Conservation (phyloP, 148 eudicot genomes). For the Pharnaceum exiguum region DNA sequence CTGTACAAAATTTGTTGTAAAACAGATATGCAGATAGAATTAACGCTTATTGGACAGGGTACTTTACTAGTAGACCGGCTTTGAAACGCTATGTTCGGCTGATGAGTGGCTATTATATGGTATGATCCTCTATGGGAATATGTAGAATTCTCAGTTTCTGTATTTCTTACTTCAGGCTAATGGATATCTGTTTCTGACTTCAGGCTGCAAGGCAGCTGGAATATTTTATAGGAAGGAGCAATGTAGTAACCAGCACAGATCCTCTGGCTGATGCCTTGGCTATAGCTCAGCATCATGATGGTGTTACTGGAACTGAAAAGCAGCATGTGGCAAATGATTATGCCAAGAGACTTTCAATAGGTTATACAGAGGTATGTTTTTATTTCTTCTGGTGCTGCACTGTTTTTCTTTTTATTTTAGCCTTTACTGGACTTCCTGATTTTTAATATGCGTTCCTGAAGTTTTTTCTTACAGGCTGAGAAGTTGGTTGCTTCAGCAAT, state of each 20-base stretch:
- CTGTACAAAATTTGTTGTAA: not conserved
- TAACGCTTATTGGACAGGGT: slow-evolving; percentile 96
- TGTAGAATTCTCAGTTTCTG: not conserved
- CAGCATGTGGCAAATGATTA: slow-evolving; percentile 99
- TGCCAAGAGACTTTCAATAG: slow-evolving; percentile 83
- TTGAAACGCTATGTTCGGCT: slow-evolving; percentile 82
- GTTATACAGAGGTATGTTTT: slow-evolving; percentile 62
- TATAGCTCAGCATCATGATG: slow-evolving; percentile 96
- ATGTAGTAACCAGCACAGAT: slow-evolving; percentile 59
- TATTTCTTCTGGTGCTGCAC: slow-evolving; percentile 1
- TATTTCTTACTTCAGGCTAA: not conserved
- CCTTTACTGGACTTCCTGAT: not conserved
- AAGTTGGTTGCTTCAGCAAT: slow-evolving; percentile 67
- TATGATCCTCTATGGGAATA: slow-evolving; percentile 18
- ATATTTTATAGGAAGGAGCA: slow-evolving; percentile 64
- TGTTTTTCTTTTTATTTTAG: not conserved
- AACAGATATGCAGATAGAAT: slow-evolving; percentile 83
- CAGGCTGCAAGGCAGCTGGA: slow-evolving; percentile 97
- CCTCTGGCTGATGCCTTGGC: slow-evolving; percentile 83
- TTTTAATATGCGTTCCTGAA: slow-evolving; percentile 3
- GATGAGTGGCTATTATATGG: slow-evolving; percentile 94
- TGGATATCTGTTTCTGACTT: not conserved
- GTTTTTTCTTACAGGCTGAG: slow-evolving; percentile 58
- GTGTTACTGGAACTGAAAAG: slow-evolving; percentile 79
- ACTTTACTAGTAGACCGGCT: slow-evolving; percentile 87